These are phyloP conservation scores for Chamaecrista fasciculata DNA, from an alignment of 306 rosid species.

Conservation along the genomic window DNA sequence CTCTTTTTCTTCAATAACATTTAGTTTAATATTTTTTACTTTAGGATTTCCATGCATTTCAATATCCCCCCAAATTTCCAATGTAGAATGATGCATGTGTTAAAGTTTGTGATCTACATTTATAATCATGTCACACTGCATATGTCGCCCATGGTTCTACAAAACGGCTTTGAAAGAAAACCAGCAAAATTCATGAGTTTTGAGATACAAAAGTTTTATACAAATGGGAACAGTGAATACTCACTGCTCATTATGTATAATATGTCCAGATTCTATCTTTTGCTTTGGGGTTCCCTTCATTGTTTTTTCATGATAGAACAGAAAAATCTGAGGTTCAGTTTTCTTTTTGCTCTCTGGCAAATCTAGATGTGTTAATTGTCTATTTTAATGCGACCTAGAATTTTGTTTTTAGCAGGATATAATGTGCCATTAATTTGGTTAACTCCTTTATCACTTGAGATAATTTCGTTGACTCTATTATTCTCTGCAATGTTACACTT, in stretches of 20 bases:
- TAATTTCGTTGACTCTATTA: conserved; percentile 6
- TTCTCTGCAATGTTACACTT: conserved; percentile 1
- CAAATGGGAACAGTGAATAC: background rate
- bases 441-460: background rate
- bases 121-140: background rate
- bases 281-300: background rate
- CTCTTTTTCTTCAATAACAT: background rate
- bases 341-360: background rate
- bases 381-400: background rate
- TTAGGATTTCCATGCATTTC: background rate
- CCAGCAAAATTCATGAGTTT: background rate
- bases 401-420: background rate
- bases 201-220: background rate
- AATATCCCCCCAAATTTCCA: background rate
- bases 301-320: background rate
- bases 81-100: background rate
- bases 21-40: background rate
- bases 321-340: background rate
- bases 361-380: background rate
- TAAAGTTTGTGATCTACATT: background rate
- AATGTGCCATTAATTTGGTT: background rate
- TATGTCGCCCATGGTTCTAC: background rate
- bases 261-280: background rate
- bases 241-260: background rate
- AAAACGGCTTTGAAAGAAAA: background rate